Evolutionary conservation across 2,329 filamentous ascomycete species (phyloP).

Genomic region (Aspergillus costaricaensis): DNA sequence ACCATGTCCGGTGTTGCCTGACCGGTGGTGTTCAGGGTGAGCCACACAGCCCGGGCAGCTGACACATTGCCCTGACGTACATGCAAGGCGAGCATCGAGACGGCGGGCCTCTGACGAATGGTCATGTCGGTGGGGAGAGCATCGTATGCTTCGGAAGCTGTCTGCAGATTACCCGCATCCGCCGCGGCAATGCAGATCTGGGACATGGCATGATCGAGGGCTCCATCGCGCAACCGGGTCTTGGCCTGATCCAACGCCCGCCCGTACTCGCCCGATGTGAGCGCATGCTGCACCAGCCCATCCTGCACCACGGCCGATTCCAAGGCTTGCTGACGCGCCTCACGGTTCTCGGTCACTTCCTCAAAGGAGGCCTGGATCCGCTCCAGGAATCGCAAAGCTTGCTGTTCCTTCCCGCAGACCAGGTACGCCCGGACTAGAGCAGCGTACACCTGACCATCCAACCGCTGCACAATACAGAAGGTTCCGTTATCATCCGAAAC

Average conservation of each 20-base stretch:
- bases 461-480: constrained; percentile 66
- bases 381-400: constrained; percentile 81
- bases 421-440: constrained; percentile 90
- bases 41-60: constrained; percentile 78
- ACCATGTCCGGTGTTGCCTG: constrained; percentile 68
- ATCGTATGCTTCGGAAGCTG: constrained; percentile 68
- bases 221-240: constrained; percentile 57
- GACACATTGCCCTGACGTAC: constrained; percentile 79
- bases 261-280: constrained; percentile 68
- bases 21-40: constrained; percentile 63
- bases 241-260: constrained; percentile 75
- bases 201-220: constrained; percentile 66
- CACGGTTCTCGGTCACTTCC: constrained; percentile 49
- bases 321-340: constrained; percentile 64
- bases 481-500: constrained; percentile 77
- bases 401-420: constrained; percentile 74
- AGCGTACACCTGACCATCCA: constrained; percentile 84
- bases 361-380: constrained; percentile 67
- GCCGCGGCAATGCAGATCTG: constrained; percentile 76
- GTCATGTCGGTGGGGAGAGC: constrained; percentile 57
- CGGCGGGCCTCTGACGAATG: constrained; percentile 60
- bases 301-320: constrained; percentile 70
- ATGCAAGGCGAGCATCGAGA: constrained; percentile 83
- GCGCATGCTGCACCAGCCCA: constrained; percentile 77
- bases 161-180: constrained; percentile 70